Base-by-base conservation (phyloP, 2,329 filamentous ascomycete genomes). In the Alternaria ventricosa region DNA sequence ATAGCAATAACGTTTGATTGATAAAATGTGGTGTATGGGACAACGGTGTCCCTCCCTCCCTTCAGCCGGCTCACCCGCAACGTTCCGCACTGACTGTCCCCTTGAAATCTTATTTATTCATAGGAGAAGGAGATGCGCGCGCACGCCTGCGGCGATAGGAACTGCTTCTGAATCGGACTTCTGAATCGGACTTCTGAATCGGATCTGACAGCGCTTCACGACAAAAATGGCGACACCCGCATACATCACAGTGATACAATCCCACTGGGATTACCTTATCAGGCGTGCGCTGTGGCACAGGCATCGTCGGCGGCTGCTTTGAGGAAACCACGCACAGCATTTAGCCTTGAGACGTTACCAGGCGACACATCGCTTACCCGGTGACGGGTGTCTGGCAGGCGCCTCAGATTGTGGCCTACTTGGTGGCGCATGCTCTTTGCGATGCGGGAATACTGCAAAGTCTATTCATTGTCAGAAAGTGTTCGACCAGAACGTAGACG, bases 1-100 rank as follows among this genome's bases (percentile, higher is more conserved):
- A 67, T 68, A 49, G 68, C 69, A 68, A 66, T 66, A 55, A 18
- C 18, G 44, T 62, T 73, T 75, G 69, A 73, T 76, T 75, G 69
- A 73, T 54, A 65, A 67, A 23, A 61, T 56, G 45, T 60, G 66
- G 63, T 56, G 51, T 64, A 62, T 55, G 63, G 62, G 25, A 66
- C 41, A 55, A 49, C 67, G 67, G 65, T 58, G 43, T 68, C 62
- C 66, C 73, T 74, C 73, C 66, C 67, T 74, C 74, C 73, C 66
- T 74, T 71, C 67, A 69, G 66, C 73, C 72, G 72, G 30, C 49
- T 22, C 50, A 59, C 36, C 56, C 67, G 62, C 60, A 33, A 46
- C 51, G 27, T 43, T 41, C 44, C 36, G 43, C 49, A 53, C 43
- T 36, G 20, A 22, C 54, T 44, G 25, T 45, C 33, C 55, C 47